Percentiles rank a stretch among this genome's conserved stretches.
These are phyloP conservation scores for Tolypocladium nubicola DNA, from an alignment of 2,329 filamentous ascomycete genomes.

Conservation along the genomic window DNA sequence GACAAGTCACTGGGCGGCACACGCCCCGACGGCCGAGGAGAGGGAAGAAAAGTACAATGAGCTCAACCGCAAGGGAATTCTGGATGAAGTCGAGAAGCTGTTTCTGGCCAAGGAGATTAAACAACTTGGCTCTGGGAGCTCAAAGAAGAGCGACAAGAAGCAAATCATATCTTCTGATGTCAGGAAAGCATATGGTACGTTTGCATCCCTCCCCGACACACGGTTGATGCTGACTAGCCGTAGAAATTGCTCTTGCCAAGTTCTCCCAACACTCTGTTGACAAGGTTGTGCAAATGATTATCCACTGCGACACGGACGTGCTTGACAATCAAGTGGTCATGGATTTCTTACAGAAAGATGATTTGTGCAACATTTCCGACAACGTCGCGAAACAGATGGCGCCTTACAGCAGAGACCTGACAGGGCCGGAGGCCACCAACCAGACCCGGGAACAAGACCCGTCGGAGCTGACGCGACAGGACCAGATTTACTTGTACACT, in stretches of 20 bases:
- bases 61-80: slow-evolving; percentile 83
- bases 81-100: slow-evolving; percentile 94
- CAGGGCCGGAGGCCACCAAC: slow-evolving; percentile 69
- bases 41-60: slow-evolving; percentile 95
- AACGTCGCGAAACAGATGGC: slow-evolving; percentile 86
- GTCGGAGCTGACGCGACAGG: slow-evolving; percentile 77
- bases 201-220: not conserved
- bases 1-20: slow-evolving; percentile 84
- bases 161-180: slow-evolving; percentile 89
- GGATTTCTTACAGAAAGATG: slow-evolving; percentile 91
- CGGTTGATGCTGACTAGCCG: not conserved
- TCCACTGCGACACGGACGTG: slow-evolving; percentile 85
- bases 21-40: slow-evolving; percentile 74
- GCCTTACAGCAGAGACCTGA: slow-evolving; percentile 95
- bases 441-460: slow-evolving; percentile 80
- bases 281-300: slow-evolving; percentile 83
- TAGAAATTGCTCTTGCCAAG: slow-evolving; percentile 84
- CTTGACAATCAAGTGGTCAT: slow-evolving; percentile 86
- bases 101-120: slow-evolving; percentile 98
- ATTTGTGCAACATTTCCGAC: slow-evolving; percentile 85
- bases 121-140: slow-evolving; percentile 58
- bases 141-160: slow-evolving; percentile 91
- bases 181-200: slow-evolving; percentile 70
- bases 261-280: slow-evolving; percentile 79
- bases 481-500: slow-evolving; percentile 90